Percentiles rank a stretch among this genome's conserved stretches.
Evolutionary conservation across 441 rosid genomes (phyloP).

Genomic region (Arabidopsis hybrid): DNA sequence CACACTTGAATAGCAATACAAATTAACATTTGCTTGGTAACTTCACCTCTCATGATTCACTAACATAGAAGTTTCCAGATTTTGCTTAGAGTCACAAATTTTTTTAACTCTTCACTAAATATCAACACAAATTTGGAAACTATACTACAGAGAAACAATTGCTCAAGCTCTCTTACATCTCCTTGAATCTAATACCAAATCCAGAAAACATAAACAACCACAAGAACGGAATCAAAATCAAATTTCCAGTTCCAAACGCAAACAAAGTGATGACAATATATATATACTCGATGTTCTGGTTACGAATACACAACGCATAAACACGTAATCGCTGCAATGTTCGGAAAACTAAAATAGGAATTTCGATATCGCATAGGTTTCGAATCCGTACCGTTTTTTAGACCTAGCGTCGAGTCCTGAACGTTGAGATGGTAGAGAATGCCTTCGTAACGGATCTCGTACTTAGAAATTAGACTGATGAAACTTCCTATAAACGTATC

Average conservation of each 20-base stretch:
- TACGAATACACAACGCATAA: constrained; percentile 9
- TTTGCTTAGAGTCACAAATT: no score
- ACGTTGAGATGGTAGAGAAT: constrained; percentile 56
- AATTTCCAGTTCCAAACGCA: background rate
- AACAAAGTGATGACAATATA: constrained; percentile 3
- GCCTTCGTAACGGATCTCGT: constrained; percentile 75
- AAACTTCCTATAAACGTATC: constrained; percentile 65
- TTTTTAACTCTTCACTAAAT: constrained; percentile 17
- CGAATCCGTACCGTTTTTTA: constrained; percentile 57
- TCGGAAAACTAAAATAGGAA: background rate
- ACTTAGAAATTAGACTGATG: constrained; percentile 63
- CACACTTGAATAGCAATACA: constrained; percentile 12
- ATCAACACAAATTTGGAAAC: background rate
- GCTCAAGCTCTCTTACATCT: background rate
- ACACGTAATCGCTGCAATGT: constrained; percentile 7
- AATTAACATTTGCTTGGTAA: background rate
- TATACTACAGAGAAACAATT: background rate
- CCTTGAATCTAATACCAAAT: constrained; percentile 20
- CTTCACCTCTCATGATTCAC: background rate
- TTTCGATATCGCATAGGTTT: constrained; percentile 23
- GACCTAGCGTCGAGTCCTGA: constrained; percentile 60
- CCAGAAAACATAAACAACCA: background rate
- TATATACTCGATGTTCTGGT: background rate
- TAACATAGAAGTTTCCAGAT: constrained; percentile 7
- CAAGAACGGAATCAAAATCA: constrained; percentile 5